A percentile compares a stretch with the other conserved stretches of the same genome.
phyloP scores from a whole-genome alignment of 768 basidiomycete species.

The Steccherinum ochraceum region DNA sequence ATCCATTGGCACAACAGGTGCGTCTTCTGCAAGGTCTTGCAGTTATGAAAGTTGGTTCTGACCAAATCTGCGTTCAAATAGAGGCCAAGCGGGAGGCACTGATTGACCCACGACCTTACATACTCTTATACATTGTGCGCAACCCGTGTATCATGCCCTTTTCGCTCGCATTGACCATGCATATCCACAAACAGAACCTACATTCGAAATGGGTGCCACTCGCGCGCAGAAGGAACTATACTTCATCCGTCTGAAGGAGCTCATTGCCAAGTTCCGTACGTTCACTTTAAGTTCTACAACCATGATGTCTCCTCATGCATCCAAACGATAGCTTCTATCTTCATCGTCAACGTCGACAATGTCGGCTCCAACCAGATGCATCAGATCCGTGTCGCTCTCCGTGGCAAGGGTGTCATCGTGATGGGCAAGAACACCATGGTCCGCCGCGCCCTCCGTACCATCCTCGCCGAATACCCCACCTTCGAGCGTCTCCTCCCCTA shows the following conservation, averaged over 20 bases:
- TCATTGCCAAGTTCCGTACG: slow-evolving; percentile 81
- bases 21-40: no score
- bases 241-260: slow-evolving; percentile 91
- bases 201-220: slow-evolving; percentile 78
- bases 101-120: slow-evolving; percentile 23
- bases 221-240: slow-evolving; percentile 87
- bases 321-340: slow-evolving; percentile 77
- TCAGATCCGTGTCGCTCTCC: slow-evolving; percentile 92
- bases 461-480: slow-evolving; percentile 86
- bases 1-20: slow-evolving; percentile 88
- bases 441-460: slow-evolving; percentile 90
- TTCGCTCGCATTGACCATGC: not conserved
- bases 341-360: slow-evolving; percentile 99
- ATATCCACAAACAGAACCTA: slow-evolving; percentile 12
- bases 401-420: slow-evolving; percentile 92
- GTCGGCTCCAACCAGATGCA: slow-evolving; percentile 99
- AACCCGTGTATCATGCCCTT: slow-evolving; percentile 1
- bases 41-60: no score
- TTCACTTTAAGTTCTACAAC: slow-evolving; percentile 24
- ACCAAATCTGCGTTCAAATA: slow-evolving; percentile 22
- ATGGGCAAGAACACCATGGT: slow-evolving; percentile 99
- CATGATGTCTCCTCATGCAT: not conserved
- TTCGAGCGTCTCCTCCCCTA: slow-evolving; percentile 95
- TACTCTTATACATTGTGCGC: slow-evolving; percentile 23
- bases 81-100: slow-evolving; percentile 96